Evolutionary conservation across 768 basidiomycete species (phyloP).

Genomic region (Leccinum aurantiacum): DNA sequence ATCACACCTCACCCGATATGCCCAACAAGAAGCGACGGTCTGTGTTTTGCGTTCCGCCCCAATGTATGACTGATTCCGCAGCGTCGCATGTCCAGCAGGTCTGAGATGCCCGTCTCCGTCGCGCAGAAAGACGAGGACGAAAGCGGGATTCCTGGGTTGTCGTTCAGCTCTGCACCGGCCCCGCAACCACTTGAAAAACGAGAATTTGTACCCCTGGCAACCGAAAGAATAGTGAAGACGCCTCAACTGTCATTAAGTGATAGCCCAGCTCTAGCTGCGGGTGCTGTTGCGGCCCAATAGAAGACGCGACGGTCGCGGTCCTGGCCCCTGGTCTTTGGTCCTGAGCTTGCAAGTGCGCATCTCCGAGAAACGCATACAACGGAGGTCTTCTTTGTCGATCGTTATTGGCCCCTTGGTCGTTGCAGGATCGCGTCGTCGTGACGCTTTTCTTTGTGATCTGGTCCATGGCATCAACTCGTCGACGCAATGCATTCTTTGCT

Average conservation of each 20-base stretch:
- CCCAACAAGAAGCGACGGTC: slow-evolving; percentile 85
- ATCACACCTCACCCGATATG: slow-evolving; percentile 61
- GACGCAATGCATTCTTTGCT: slow-evolving; percentile 16
- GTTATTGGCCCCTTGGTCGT: slow-evolving; percentile 1
- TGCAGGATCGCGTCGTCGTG: slow-evolving; percentile 5
- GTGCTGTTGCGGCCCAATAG: slow-evolving; percentile 37
- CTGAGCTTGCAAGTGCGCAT: slow-evolving; percentile 5
- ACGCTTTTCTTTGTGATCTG: slow-evolving; percentile 2
- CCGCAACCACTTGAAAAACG: slow-evolving; percentile 38
- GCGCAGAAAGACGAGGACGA: slow-evolving; percentile 40
- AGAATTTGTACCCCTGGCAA: slow-evolving; percentile 42
- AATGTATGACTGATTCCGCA: slow-evolving; percentile 30
- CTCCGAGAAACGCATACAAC: not conserved
- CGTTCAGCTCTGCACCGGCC: slow-evolving; percentile 31
- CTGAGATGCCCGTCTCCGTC: slow-evolving; percentile 32
- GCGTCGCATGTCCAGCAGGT: slow-evolving; percentile 41
- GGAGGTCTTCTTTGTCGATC: not conserved
- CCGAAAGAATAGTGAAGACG: slow-evolving; percentile 49
- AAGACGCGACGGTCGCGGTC: not conserved
- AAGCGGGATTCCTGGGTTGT: slow-evolving; percentile 35
- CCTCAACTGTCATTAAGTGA: slow-evolving; percentile 64
- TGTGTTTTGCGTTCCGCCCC: slow-evolving; percentile 36
- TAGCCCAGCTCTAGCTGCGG: slow-evolving; percentile 54
- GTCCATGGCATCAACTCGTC: not conserved
- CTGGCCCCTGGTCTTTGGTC: not conserved